A percentile compares a stretch with the other conserved stretches of the same genome.
phyloP scores from a whole-genome alignment of 768 basidiomycete genomes.

The Podaxis pistillaris region DNA sequence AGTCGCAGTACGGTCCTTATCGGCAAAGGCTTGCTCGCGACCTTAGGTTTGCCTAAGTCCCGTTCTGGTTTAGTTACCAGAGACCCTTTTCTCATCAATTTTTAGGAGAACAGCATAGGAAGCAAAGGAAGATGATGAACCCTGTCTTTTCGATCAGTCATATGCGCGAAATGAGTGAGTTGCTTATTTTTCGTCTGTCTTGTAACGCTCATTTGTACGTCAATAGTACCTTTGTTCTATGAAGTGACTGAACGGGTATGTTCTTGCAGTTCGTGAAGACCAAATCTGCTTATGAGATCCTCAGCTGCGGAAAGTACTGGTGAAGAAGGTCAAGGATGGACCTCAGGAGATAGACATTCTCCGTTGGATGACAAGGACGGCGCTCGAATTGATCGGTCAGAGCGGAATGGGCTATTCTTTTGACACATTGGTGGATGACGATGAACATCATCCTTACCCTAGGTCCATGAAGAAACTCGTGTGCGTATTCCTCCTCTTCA shows the following conservation, averaged over 20 bases:
- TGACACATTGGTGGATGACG: conserved; percentile 28
- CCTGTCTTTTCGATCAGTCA: conserved; percentile 36
- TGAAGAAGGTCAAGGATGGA: conserved; percentile 24
- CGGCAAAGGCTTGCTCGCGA: conserved; percentile 21
- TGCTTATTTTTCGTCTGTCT: not conserved
- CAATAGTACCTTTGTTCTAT: conserved; percentile 28
- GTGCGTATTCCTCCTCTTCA: conserved; percentile 16
- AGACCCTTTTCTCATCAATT: not conserved
- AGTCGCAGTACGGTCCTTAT: conserved; percentile 9
- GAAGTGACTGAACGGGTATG: conserved; percentile 23
- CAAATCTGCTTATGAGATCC: not conserved
- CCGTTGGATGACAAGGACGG: conserved; percentile 28
- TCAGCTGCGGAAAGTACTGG: not conserved
- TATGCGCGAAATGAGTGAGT: conserved; percentile 27
- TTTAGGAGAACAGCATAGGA: conserved; percentile 33
- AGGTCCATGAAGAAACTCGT: conserved; percentile 29
- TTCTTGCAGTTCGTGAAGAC: not conserved
- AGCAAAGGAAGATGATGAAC: conserved; percentile 37
- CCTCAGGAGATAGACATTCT: conserved; percentile 16
- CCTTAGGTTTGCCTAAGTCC: conserved; percentile 15
- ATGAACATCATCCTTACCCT: conserved; percentile 28
- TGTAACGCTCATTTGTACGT: not conserved
- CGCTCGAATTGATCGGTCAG: conserved; percentile 30
- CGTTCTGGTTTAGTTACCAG: no score
- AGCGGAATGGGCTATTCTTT: conserved; percentile 31